These are phyloP conservation scores for Breynia disticha DNA, from an alignment of 441 rosid genomes.

Conservation along the genomic window DNA sequence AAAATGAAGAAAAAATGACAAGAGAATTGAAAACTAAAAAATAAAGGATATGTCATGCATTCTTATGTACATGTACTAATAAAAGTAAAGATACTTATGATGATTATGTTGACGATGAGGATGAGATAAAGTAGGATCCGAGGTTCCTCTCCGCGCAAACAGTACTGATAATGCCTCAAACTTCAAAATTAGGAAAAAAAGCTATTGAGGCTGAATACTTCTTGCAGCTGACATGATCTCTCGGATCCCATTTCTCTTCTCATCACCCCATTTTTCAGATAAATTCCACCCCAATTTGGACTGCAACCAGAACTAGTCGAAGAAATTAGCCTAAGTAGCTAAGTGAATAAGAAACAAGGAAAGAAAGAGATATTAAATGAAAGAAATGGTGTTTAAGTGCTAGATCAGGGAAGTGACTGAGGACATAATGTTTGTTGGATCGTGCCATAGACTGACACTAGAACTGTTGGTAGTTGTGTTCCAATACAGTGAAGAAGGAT, in stretches of 20 bases:
- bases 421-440: conserved; percentile 42
- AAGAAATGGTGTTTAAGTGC: conserved; percentile 16
- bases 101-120: conserved; percentile 15
- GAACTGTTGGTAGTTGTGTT: conserved; percentile 13
- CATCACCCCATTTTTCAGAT: conserved; percentile 12
- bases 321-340: conserved; percentile 10
- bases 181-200: conserved; percentile 21
- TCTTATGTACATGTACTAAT: conserved; percentile 18
- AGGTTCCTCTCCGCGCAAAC: conserved; percentile 75
- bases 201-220: conserved; percentile 26
- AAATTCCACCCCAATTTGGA: conserved; percentile 12
- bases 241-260: conserved; percentile 58
- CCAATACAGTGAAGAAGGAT: conserved; percentile 45
- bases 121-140: conserved; percentile 55
- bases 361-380: conserved; percentile 32
- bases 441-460: conserved; percentile 39
- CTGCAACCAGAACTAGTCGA: conserved; percentile 14
- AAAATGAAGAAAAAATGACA: no score
- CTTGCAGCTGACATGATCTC: conserved; percentile 73
- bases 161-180: conserved; percentile 17
- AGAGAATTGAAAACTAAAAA: no score
- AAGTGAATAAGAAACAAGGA: conserved; percentile 5
- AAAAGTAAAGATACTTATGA: background rate
- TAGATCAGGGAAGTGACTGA: conserved; percentile 54
- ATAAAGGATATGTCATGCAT: conserved; percentile 21